Evolutionary conservation across 352 stramenopile genomes (phyloP).

Genomic region (Phytophthora agathidicida): DNA sequence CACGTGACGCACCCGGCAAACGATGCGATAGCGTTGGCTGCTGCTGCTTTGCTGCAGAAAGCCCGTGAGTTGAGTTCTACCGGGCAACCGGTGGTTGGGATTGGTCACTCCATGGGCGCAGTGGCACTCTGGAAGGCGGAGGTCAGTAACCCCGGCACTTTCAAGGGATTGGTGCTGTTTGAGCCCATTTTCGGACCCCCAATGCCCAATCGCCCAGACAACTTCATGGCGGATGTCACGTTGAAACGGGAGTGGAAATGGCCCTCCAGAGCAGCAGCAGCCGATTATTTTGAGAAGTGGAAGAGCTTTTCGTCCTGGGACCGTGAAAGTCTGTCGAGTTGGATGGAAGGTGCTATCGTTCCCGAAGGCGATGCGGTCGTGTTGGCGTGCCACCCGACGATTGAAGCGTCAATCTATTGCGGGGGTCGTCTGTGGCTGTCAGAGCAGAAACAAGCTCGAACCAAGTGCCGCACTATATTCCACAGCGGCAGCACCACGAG

Average conservation of each 20-base stretch:
- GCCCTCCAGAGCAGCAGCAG: conserved; percentile 30
- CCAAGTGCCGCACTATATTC: conserved; percentile 39
- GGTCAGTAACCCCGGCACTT: conserved; percentile 39
- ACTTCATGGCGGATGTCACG: conserved; percentile 37
- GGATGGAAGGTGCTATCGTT: conserved; percentile 39
- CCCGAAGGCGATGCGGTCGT: conserved; percentile 10
- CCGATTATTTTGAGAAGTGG: conserved; percentile 35
- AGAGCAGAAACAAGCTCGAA: conserved; percentile 11
- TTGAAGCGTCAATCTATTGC: conserved; percentile 41
- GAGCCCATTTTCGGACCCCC: no score
- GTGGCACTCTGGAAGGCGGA: conserved; percentile 40
- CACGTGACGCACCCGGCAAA: conserved; percentile 49
- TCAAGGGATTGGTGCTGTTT: conserved; percentile 52
- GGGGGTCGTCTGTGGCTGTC: conserved; percentile 33
- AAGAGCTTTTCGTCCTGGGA: conserved; percentile 49
- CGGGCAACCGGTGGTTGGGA: conserved; percentile 44
- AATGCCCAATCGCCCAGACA: conserved; percentile 15
- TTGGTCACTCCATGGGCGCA: conserved; percentile 58
- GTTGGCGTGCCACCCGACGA: conserved; percentile 30
- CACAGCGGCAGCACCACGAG: conserved; percentile 37
- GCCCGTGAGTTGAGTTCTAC: not conserved
- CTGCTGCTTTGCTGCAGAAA: no score
- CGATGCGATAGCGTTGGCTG: no score
- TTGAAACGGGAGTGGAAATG: no score
- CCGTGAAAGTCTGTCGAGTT: conserved; percentile 39